These are phyloP conservation scores for Taiozyma sp. DNA, from an alignment of 1,139 yeast genomes.

Conservation along the genomic window DNA sequence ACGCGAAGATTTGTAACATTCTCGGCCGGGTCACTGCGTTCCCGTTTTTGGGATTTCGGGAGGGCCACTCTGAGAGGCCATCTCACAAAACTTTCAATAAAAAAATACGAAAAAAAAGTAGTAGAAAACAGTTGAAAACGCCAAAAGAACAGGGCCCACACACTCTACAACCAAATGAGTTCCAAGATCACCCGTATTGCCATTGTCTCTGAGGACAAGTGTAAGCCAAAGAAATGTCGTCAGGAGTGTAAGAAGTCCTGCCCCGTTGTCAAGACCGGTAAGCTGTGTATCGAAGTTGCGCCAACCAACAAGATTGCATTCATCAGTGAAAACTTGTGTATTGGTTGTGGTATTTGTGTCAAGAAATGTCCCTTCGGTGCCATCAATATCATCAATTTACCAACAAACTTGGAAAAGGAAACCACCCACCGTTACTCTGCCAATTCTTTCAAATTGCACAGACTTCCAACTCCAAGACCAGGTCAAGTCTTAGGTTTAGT, in stretches of 20 bases:
- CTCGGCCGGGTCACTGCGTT: neutral
- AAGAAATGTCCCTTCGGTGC: slow-evolving; percentile 98
- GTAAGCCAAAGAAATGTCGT: slow-evolving; percentile 97
- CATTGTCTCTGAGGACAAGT: slow-evolving; percentile 86
- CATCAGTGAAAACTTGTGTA: slow-evolving; percentile 92
- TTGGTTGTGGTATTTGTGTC: slow-evolving; percentile 99
- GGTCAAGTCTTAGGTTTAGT: slow-evolving; percentile 97
- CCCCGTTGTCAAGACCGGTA: slow-evolving; percentile 97
- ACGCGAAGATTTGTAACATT: slow-evolving; percentile 10
- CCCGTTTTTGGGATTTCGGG: neutral
- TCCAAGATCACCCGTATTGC: slow-evolving; percentile 83
- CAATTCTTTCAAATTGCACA: slow-evolving; percentile 92
- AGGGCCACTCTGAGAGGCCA: neutral
- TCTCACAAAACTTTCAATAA: neutral
- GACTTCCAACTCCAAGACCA: slow-evolving; percentile 98
- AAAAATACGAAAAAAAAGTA: slow-evolving; percentile 2
- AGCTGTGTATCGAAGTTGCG: slow-evolving; percentile 92
- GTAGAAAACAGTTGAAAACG: neutral
- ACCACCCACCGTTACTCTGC: slow-evolving; percentile 98
- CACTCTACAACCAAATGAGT: slow-evolving; percentile 34
- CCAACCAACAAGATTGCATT: slow-evolving; percentile 91
- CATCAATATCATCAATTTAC: slow-evolving; percentile 89
- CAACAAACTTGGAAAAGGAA: slow-evolving; percentile 88
- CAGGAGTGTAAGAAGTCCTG: slow-evolving; percentile 96
- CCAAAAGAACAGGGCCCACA: neutral